Evolutionary conservation across 148 eudicot species (phyloP), one percentile per base, ranked within the genome.

Genomic region (Camellia granthamiana): DNA sequence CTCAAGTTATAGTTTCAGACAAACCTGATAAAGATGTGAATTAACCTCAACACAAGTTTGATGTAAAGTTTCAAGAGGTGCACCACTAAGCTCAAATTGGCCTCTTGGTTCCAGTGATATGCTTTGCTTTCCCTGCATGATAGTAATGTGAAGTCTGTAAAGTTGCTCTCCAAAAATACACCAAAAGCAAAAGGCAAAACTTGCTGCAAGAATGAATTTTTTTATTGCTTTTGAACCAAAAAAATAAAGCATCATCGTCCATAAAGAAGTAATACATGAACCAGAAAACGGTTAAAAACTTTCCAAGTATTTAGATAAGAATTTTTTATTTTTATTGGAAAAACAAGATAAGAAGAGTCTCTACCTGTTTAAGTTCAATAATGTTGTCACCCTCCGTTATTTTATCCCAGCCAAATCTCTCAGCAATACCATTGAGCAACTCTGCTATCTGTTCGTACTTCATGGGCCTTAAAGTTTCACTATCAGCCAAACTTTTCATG

Each of bases 401-500:
- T 90, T 92, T 94, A 47, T 92, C 98, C 98, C 99, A 97, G 77
- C 91, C 95, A 87, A 97, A 97, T 86, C 98, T 91, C 88, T 97
- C 99, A 79, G 97, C 89, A 80, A 94, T 92, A 83, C 91, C 88
- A 83, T 97, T 83, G 13, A 97, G 93, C 86, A 97, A 84, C 88
- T 97, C 91, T 69, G 98, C 89, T 77, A 97, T 97, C 81, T 97
- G 98, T 77, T 91, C 92, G 76, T 97, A 91, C 67, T 88, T 94
- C 92, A 97, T 89, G 49, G 99, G 99, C 63, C 86, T 85, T 81
- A 97, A 85, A 54, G 97, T 90, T 74, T 58, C 88, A 78, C 89
- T 67, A 83, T 97, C 99, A n/a, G 75, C 99, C 99, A 85, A 97
- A 97, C 85, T 97, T 97, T 78, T 97, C 99, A 81, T 94, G 99